These are phyloP conservation scores for Phoenix dactylifera DNA, from an alignment of 176 grass and related monocot genomes.

Conservation along the genomic window DNA sequence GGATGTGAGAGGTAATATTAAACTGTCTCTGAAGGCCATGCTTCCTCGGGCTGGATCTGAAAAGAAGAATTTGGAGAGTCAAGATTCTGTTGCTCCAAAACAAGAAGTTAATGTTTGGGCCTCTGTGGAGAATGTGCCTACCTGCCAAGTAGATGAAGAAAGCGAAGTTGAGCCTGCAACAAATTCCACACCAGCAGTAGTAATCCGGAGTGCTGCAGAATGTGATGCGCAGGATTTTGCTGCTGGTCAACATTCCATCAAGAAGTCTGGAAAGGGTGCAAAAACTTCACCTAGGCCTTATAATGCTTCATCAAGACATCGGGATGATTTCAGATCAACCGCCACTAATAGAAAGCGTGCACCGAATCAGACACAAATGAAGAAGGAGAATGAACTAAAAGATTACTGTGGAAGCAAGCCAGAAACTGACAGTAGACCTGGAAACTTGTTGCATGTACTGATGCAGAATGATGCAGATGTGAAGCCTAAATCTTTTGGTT, in stretches of 20 bases:
- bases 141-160: conserved; percentile 13
- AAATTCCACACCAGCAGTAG: conserved; percentile 41
- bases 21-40: conserved; percentile 77
- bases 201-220: conserved; percentile 67
- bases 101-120: conserved; percentile 41
- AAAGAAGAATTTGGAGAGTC: conserved; percentile 26
- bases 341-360: conserved; percentile 25
- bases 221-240: conserved; percentile 57
- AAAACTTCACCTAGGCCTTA: conserved; percentile 50
- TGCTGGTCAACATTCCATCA: conserved; percentile 23
- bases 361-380: conserved; percentile 26
- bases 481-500: conserved; percentile 14
- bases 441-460: conserved; percentile 13
- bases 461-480: conserved; percentile 13
- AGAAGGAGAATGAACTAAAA: conserved; percentile 23
- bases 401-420: conserved; percentile 16
- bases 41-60: conserved; percentile 21
- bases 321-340: conserved; percentile 15
- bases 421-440: conserved; percentile 3
- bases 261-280: conserved; percentile 28
- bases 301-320: not conserved
- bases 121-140: conserved; percentile 34
- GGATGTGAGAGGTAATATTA: conserved; percentile 90
- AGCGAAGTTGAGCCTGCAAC: conserved; percentile 21
- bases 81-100: conserved; percentile 29